Conservation (phyloP, 495 filamentous ascomycete species). For the Lasiosphaeria hispida region DNA sequence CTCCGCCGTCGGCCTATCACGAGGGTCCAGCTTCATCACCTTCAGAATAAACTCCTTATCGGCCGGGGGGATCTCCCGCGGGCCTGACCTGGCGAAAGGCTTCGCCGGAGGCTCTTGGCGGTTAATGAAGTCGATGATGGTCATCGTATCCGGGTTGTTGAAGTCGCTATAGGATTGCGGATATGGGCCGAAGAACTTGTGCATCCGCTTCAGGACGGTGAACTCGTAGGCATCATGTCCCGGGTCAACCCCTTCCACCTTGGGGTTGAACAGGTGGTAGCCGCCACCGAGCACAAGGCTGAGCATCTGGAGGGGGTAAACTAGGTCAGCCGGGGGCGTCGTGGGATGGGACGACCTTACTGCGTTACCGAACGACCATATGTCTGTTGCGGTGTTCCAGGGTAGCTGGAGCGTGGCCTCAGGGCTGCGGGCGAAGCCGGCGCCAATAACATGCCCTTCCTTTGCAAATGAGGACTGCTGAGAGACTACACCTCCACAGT, state of each 20-base stretch:
- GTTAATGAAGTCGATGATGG: constrained; percentile 25
- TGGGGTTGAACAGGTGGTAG: constrained; percentile 44
- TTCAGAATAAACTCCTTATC: constrained; percentile 15
- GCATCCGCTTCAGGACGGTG: constrained; percentile 40
- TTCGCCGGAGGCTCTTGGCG: constrained; percentile 19
- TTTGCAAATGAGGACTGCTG: constrained; percentile 36
- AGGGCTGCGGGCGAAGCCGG: constrained; percentile 37
- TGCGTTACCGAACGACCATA: constrained; percentile 46
- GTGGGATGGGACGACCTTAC: too few species aligned
- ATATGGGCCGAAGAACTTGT: constrained; percentile 44
- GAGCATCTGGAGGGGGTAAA: too few species aligned
- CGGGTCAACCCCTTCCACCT: constrained; percentile 27
- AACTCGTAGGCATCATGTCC: constrained; percentile 41
- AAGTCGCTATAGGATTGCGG: constrained; percentile 37
- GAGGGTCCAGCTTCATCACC: constrained; percentile 22
- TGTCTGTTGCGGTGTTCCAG: constrained; percentile 41
- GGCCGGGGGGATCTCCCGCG: constrained; percentile 12
- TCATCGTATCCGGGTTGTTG: constrained; percentile 16
- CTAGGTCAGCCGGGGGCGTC: too few species aligned
- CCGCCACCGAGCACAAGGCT: constrained; percentile 39
- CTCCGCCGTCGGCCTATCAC: constrained; percentile 18
- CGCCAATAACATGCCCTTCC: constrained; percentile 38
- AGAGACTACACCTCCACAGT: constrained; percentile 37
- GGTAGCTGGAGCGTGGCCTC: constrained; percentile 36
- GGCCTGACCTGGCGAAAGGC: constrained; percentile 10